phyloP scores from a whole-genome alignment of 2,329 filamentous ascomycete genomes.

The Didymella exigua region DNA sequence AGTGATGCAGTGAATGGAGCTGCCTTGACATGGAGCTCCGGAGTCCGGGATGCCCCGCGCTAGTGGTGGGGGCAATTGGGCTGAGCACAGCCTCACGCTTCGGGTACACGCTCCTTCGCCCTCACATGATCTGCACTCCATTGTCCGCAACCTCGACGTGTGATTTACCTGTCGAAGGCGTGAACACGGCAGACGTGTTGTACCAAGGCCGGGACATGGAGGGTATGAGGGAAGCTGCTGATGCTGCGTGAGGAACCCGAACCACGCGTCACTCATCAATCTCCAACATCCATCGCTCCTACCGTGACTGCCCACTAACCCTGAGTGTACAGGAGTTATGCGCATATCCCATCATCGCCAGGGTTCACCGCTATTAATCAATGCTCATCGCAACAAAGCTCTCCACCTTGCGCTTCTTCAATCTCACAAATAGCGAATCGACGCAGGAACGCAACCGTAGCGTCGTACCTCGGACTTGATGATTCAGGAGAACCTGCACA shows the following conservation, averaged over 20 bases:
- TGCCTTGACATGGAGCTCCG: slow-evolving; percentile 29
- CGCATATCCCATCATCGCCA: slow-evolving; percentile 8
- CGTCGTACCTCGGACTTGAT: slow-evolving; percentile 37
- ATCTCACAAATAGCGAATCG: neutral
- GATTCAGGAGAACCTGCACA: slow-evolving; percentile 23
- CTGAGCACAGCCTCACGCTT: neutral
- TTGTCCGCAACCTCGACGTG: neutral
- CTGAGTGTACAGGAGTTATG: neutral
- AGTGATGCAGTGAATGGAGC: slow-evolving; percentile 21
- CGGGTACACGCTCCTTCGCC: neutral
- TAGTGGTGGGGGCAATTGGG: slow-evolving; percentile 15
- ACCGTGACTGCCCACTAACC: slow-evolving; percentile 3
- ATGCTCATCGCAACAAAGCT: slow-evolving; percentile 10
- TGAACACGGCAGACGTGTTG: neutral
- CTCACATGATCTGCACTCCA: neutral
- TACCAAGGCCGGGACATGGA: slow-evolving; percentile 13
- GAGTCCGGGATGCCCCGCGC: slow-evolving; percentile 25
- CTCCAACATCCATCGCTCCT: slow-evolving; percentile 1
- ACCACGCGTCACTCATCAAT: slow-evolving; percentile 17
- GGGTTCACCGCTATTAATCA: slow-evolving; percentile 39
- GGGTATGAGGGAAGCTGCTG: slow-evolving; percentile 11
- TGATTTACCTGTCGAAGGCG: slow-evolving; percentile 1
- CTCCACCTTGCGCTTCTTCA: slow-evolving; percentile 18
- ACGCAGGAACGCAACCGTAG: slow-evolving; percentile 34
- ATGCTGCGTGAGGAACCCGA: slow-evolving; percentile 34